phyloP scores from a whole-genome alignment of 1,139 yeast species.

The Pichia sp. region DNA sequence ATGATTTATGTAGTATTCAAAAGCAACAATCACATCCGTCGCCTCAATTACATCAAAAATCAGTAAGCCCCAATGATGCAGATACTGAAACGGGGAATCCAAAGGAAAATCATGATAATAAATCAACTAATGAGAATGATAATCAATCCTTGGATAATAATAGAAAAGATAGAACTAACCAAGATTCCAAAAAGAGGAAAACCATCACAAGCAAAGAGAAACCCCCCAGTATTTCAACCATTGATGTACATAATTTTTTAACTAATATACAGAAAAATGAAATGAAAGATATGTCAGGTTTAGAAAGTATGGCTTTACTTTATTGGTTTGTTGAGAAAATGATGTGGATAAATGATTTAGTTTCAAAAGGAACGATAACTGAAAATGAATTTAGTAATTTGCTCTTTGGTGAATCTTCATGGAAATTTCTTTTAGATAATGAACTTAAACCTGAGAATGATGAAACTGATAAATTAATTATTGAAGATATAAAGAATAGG shows the following conservation, averaged over 20 bases:
- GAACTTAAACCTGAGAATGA: neutral
- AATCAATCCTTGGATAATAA: too few relatives aligned
- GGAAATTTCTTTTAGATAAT: constrained; percentile 1
- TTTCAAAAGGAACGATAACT: constrained; percentile 1
- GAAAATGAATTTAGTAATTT: constrained; percentile 4
- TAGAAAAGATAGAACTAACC: neutral
- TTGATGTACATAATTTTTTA: constrained; percentile 12
- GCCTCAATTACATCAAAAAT: too few relatives aligned
- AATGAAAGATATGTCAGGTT: constrained; percentile 15
- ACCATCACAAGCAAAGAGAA: constrained; percentile 2
- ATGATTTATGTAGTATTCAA: neutral
- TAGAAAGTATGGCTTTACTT: constrained; percentile 19
- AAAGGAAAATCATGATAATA: neutral
- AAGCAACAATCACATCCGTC: neutral
- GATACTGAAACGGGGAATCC: neutral
- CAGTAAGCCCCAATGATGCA: too few relatives aligned
- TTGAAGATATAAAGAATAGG: neutral
- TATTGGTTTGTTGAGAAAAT: constrained; percentile 6
- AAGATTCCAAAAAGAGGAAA: neutral
- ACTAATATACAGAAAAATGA: constrained; percentile 5
- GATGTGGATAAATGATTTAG: constrained; percentile 8
- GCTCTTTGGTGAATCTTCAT: constrained; percentile 7
- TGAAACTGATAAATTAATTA: neutral
- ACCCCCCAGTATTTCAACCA: constrained; percentile 5
- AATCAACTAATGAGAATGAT: neutral